These are phyloP conservation scores for Aureobasidium sp. DNA, from an alignment of 2,329 filamentous ascomycete genomes.

Conservation along the genomic window DNA sequence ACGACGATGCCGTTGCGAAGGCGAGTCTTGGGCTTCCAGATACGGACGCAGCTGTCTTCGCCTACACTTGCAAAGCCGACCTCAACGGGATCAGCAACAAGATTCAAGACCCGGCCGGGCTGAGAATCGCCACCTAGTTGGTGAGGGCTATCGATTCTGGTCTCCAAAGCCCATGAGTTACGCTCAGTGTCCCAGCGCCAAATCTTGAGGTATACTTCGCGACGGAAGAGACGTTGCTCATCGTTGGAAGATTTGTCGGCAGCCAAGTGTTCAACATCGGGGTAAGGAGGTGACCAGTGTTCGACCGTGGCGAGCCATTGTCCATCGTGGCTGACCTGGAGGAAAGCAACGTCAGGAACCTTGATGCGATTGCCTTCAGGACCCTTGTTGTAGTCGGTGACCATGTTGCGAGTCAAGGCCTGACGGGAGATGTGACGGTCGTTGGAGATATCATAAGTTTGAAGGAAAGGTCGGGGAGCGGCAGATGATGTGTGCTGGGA, in stretches of 20 bases:
- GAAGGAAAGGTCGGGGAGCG: conserved; percentile 55
- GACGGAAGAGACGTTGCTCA: conserved; percentile 43
- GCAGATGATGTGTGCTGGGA: conserved; percentile 24
- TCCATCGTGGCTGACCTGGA: conserved; percentile 73
- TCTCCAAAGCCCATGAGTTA: conserved; percentile 63
- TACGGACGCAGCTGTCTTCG: conserved; percentile 66
- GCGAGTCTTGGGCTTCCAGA: conserved; percentile 72
- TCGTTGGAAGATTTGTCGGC: conserved; percentile 29
- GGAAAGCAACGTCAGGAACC: conserved; percentile 69
- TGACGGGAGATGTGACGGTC: conserved; percentile 77
- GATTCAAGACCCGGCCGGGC: conserved; percentile 57
- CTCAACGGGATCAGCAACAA: conserved; percentile 62
- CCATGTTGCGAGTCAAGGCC: conserved; percentile 79
- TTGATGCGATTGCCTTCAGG: conserved; percentile 64
- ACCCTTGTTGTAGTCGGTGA: conserved; percentile 71
- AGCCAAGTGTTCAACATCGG: conserved; percentile 58
- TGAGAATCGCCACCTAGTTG: conserved; percentile 41
- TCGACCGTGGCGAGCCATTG: conserved; percentile 88
- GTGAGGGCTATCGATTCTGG: conserved; percentile 80
- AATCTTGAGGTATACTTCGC: conserved; percentile 82
- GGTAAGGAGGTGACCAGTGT: conserved; percentile 71
- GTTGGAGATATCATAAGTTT: conserved; percentile 78
- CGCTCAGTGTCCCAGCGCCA: conserved; percentile 62
- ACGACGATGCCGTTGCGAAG: conserved; percentile 61
- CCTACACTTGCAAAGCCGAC: conserved; percentile 79